Conservation (phyloP, 345 rosid species). For the Erysimum cheiranthoides region DNA sequence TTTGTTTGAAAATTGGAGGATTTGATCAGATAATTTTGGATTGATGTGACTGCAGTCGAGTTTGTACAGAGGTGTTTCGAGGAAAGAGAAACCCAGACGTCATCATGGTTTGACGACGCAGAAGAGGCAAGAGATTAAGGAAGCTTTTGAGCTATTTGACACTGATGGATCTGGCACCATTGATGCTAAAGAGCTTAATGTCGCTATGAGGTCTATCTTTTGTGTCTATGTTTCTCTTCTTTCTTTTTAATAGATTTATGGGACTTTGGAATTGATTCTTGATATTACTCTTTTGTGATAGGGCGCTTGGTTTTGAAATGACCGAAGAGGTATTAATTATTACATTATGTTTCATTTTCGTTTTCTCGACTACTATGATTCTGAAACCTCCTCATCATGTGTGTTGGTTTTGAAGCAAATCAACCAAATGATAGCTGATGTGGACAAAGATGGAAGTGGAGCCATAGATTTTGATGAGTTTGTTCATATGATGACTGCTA, state of each 20-base stretch:
- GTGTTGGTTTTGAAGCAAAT: constrained; percentile 64
- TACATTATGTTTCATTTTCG: not conserved
- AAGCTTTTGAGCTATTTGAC: constrained; percentile 94
- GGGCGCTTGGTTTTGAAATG: constrained; percentile 99
- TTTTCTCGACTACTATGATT: not conserved
- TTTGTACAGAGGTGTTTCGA: constrained; percentile 57
- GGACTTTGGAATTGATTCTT: not conserved
- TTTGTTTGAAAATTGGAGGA: not conserved
- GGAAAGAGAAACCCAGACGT: constrained; percentile 77
- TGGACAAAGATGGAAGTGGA: constrained; percentile 97
- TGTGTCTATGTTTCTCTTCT: not conserved
- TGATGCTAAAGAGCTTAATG: constrained; percentile 96
- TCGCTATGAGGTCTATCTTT: constrained; percentile 88
- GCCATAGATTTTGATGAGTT: constrained; percentile 97
- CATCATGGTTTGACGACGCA: constrained; percentile 71
- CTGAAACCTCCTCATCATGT: not conserved
- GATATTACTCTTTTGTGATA: constrained; percentile 35
- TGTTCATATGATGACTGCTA: constrained; percentile 93
- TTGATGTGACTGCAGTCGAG: constrained; percentile 48
- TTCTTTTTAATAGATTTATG: not conserved
- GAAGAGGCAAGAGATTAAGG: constrained; percentile 89
- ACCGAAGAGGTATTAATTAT: constrained; percentile 70
- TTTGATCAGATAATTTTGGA: not conserved
- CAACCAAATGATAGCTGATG: constrained; percentile 94
- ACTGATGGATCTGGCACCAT: constrained; percentile 97